Evolutionary conservation across 2,329 filamentous ascomycete species (phyloP).

Genomic region (Talaromyces sp.): DNA sequence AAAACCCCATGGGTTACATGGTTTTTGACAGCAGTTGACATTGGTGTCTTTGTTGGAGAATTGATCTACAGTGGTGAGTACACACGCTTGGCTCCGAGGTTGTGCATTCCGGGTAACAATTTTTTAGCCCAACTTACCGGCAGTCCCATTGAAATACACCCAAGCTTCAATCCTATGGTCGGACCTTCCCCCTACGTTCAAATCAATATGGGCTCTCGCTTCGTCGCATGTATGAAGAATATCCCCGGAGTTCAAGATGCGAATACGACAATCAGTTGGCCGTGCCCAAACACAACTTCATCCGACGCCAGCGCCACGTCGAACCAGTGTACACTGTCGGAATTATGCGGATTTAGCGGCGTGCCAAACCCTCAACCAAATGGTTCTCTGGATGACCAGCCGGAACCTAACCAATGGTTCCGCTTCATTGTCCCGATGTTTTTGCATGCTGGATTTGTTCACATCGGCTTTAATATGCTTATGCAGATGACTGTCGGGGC

Average conservation of each 20-base stretch:
- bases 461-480: slow-evolving; percentile 93
- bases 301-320: slow-evolving; percentile 46
- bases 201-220: slow-evolving; percentile 96
- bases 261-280: slow-evolving; percentile 51
- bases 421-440: slow-evolving; percentile 96
- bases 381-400: slow-evolving; percentile 51
- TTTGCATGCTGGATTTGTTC: slow-evolving; percentile 86
- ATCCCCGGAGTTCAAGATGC: slow-evolving; percentile 41
- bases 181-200: slow-evolving; percentile 84
- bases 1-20: slow-evolving; percentile 78
- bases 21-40: slow-evolving; percentile 68
- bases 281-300: slow-evolving; percentile 76
- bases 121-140: slow-evolving; percentile 62
- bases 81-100: not conserved
- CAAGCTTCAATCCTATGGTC: slow-evolving; percentile 94
- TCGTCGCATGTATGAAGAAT: slow-evolving; percentile 91
- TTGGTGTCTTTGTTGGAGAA: slow-evolving; percentile 84
- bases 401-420: slow-evolving; percentile 89
- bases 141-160: slow-evolving; percentile 64
- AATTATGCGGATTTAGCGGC: slow-evolving; percentile 79
- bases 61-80: slow-evolving; percentile 74
- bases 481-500: slow-evolving; percentile 84
- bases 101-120: not conserved
- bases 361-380: slow-evolving; percentile 61
- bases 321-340: slow-evolving; percentile 66